phyloP scores from a whole-genome alignment of 495 filamentous ascomycete species.

The Bombardia bombarda region DNA sequence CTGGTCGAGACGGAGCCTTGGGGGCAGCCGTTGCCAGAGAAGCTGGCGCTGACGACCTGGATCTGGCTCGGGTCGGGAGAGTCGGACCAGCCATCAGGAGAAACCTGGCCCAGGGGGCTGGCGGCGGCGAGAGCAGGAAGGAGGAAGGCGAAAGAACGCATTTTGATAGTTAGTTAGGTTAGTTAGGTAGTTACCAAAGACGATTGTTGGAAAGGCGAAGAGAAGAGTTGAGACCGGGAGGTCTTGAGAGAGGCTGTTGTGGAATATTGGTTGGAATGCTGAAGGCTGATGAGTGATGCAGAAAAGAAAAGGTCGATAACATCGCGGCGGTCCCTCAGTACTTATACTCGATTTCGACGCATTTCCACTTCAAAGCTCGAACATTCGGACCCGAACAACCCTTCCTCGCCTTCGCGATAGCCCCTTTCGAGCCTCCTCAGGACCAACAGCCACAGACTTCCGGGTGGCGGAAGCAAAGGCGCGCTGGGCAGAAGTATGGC shows the following conservation, averaged over 20 bases:
- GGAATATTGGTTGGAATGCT: conserved; percentile 16
- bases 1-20: conserved; percentile 41
- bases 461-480: conserved; percentile 19
- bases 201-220: conserved; percentile 1
- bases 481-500: conserved; percentile 7
- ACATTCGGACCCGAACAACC: neutral
- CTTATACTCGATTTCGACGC: conserved; percentile 23
- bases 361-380: neutral
- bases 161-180: conserved; percentile 22
- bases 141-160: conserved; percentile 38
- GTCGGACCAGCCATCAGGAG: conserved; percentile 24
- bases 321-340: conserved; percentile 18
- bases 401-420: conserved; percentile 2
- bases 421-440: conserved; percentile 4
- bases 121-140: conserved; percentile 40
- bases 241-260: too few species aligned
- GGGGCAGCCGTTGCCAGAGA: conserved; percentile 52
- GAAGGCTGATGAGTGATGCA: conserved; percentile 14
- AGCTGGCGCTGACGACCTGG: conserved; percentile 46
- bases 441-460: conserved; percentile 9
- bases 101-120: conserved; percentile 26
- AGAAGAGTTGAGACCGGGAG: conserved; percentile 2
- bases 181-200: conserved; percentile 2
- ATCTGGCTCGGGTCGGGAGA: conserved; percentile 34
- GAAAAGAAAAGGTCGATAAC: conserved; percentile 18